Conservation (phyloP, 441 rosid genomes). For the Flueggea neowawraea region DNA sequence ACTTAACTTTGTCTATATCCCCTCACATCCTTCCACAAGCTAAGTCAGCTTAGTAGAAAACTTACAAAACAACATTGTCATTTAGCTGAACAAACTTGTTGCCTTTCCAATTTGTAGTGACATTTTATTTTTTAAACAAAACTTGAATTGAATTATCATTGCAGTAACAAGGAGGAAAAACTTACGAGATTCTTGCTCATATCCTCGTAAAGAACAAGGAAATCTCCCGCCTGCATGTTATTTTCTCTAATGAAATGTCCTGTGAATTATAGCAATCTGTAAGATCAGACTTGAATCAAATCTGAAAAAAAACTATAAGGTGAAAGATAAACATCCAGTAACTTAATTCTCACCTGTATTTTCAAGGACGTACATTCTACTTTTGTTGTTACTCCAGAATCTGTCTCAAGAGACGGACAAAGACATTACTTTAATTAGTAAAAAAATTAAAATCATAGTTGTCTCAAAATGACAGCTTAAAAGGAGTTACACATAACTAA, state of each 20-base stretch:
- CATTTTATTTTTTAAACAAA: not conserved
- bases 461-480: not conserved
- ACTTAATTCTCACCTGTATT: conserved; percentile 46
- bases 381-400: conserved; percentile 76
- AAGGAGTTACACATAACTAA: not conserved
- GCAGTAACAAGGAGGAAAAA: conserved; percentile 16
- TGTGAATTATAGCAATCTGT: conserved; percentile 13
- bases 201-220: conserved; percentile 66
- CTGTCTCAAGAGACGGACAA: conserved; percentile 27
- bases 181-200: conserved; percentile 79
- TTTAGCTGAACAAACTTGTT: conserved; percentile 17
- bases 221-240: conserved; percentile 53
- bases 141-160: not conserved
- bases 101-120: no score
- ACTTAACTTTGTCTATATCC: conserved; percentile 12
- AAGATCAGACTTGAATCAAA: not conserved
- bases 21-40: conserved; percentile 19
- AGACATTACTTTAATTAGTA: not conserved
- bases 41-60: conserved; percentile 15
- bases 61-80: conserved; percentile 28
- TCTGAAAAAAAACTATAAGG: not conserved
- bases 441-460: not conserved
- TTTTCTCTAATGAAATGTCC: conserved; percentile 66
- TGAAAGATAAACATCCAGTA: not conserved
- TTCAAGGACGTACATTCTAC: conserved; percentile 89